Conservation (phyloP, 1,284 basidiomycete genomes). For the Pseudozyma tsukubaensis region DNA sequence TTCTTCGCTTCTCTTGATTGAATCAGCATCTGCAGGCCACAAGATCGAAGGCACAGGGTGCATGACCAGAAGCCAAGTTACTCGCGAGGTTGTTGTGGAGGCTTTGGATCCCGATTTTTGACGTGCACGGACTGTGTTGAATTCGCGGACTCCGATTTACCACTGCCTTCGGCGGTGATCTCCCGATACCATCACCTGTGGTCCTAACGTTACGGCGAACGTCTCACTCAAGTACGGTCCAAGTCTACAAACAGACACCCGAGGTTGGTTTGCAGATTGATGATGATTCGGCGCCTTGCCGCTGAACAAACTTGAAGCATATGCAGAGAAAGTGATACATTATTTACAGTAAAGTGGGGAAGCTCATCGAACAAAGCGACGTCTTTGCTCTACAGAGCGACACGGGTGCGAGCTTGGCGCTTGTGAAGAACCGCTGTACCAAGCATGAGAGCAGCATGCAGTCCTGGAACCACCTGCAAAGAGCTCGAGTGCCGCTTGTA, state of each 20-base stretch:
- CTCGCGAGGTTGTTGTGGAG: constrained; percentile 13
- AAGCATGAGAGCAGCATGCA: no score
- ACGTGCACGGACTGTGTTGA: constrained; percentile 9
- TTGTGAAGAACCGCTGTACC: no score
- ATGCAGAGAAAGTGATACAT: constrained; percentile 1
- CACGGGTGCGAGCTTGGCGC: no score
- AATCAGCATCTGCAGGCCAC: constrained; percentile 35
- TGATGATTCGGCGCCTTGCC: no score
- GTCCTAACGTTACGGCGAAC: not conserved
- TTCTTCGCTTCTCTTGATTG: constrained; percentile 12
- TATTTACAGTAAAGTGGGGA: constrained; percentile 2
- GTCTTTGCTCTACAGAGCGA: not conserved
- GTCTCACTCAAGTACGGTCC: no score
- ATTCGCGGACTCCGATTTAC: constrained; percentile 1
- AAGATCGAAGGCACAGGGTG: constrained; percentile 16
- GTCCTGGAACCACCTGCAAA: no score
- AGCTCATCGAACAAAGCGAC: not conserved
- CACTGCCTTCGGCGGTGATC: not conserved
- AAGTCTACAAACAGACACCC: no score
- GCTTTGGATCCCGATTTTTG: constrained; percentile 9
- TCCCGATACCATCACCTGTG: constrained; percentile 1
- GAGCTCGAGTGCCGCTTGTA: not conserved
- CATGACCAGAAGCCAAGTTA: constrained; percentile 5
- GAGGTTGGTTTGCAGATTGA: no score
- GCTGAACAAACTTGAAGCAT: no score